Evolutionary conservation across 345 rosid species (phyloP).

Genomic region (Corymbia maculata): DNA sequence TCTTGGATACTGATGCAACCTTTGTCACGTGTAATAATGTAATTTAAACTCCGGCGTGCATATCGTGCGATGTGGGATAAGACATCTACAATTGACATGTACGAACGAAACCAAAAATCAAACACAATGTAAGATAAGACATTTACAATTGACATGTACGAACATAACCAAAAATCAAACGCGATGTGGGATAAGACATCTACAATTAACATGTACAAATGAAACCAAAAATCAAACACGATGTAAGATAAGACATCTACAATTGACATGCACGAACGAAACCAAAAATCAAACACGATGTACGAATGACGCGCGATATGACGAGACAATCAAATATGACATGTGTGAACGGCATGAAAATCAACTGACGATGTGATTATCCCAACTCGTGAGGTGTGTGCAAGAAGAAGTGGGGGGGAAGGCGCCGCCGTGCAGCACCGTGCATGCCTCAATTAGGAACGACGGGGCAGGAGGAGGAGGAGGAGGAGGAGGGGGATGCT

Average conservation of each 20-base stretch:
- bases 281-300: not conserved
- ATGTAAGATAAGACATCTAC: too few relatives aligned
- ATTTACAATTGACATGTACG: too few relatives aligned
- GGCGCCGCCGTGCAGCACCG: not conserved
- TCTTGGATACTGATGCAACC: accelerated
- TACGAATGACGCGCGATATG: accelerated
- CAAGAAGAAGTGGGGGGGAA: not conserved
- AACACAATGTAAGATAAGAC: too few relatives aligned
- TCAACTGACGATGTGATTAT: not conserved
- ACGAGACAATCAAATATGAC: not conserved
- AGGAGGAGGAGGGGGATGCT: not conserved
- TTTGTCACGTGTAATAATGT: accelerated
- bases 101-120: not conserved
- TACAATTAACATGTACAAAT: not conserved
- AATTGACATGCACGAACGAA: too few relatives aligned
- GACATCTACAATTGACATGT: not conserved
- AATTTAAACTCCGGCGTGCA: accelerated
- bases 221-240: not conserved
- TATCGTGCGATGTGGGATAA: not conserved
- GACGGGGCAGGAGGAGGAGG: too few relatives aligned
- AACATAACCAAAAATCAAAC: too few relatives aligned
- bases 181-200: not conserved
- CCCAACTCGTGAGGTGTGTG: not conserved
- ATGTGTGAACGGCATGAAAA: not conserved
- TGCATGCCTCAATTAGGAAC: too few relatives aligned